Percentiles rank a stretch among this genome's conserved stretches.
Evolutionary conservation across 2,329 filamentous ascomycete species (phyloP).

Genomic region (Scedosporium minutisporum): DNA sequence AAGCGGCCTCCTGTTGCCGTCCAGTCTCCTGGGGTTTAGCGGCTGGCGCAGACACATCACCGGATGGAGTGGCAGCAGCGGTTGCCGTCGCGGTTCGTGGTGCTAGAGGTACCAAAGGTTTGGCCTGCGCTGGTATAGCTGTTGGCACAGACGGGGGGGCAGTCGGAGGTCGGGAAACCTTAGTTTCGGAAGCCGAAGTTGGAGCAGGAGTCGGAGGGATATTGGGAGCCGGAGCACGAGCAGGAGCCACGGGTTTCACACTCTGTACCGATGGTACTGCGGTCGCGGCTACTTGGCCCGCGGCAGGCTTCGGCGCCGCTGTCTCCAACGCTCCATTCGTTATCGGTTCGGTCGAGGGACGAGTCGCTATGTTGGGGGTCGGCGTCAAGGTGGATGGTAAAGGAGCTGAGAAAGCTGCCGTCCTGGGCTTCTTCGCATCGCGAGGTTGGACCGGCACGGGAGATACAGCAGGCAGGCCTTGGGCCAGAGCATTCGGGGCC

Average conservation of each 20-base stretch:
- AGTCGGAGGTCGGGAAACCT: background rate
- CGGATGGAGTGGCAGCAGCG: background rate
- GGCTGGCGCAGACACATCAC: background rate
- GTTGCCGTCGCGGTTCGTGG: background rate
- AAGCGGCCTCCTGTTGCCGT: slow-evolving; percentile 34
- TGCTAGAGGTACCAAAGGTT: background rate
- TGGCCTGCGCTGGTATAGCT: background rate
- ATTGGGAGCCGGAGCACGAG: background rate
- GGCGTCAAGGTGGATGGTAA: background rate
- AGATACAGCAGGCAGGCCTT: background rate
- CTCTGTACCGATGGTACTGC: background rate
- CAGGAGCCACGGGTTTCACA: background rate
- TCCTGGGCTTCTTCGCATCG: slow-evolving; percentile 2
- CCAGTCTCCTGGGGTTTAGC: slow-evolving; percentile 1
- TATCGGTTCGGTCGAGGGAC: background rate
- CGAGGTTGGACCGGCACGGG: background rate
- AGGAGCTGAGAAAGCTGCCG: background rate
- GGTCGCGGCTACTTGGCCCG: background rate
- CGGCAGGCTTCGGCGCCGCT: background rate
- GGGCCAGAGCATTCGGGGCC: background rate
- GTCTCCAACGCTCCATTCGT: background rate
- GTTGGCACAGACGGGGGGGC: background rate
- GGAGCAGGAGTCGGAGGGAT: too few species aligned
- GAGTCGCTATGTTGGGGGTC: background rate
- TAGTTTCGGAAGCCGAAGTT: background rate